Conservation (phyloP, 345 rosid genomes). For the Heritiera littoralis region DNA sequence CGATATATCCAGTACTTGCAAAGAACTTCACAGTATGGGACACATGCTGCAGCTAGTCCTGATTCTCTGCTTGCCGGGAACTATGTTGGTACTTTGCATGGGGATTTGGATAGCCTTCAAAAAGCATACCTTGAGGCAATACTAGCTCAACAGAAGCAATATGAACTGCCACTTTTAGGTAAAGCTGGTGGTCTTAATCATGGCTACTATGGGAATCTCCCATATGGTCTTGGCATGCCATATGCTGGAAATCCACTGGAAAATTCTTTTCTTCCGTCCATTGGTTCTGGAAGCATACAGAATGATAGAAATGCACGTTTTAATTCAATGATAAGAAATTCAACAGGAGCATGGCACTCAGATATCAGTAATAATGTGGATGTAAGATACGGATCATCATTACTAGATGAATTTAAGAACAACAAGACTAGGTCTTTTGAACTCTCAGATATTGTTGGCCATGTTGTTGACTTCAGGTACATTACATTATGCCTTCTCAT, state of each 20-base stretch:
- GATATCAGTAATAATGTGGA: conserved; percentile 55
- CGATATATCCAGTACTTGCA: conserved; percentile 53
- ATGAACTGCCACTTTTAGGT: conserved; percentile 42
- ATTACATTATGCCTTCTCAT: conserved; percentile 10
- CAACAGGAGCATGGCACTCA: conserved; percentile 61
- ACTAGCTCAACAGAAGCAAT: conserved; percentile 69
- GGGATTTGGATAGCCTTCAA: conserved; percentile 48
- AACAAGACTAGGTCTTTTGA: conserved; percentile 74
- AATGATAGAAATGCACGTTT: conserved; percentile 53
- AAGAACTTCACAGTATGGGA: conserved; percentile 42
- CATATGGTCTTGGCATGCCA: conserved; percentile 52
- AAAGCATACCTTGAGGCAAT: conserved; percentile 65
- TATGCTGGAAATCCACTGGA: conserved; percentile 46
- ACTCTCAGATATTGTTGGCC: conserved; percentile 67
- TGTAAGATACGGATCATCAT: conserved; percentile 51
- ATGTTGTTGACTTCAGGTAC: conserved; percentile 92
- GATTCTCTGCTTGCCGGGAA: conserved; percentile 49
- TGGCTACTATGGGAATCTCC: conserved; percentile 49
- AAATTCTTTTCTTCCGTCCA: conserved; percentile 53
- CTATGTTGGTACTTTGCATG: conserved; percentile 40
- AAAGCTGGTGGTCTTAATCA: conserved; percentile 53
- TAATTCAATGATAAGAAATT: conserved; percentile 57
- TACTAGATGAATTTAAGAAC: conserved; percentile 84
- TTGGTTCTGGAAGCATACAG: conserved; percentile 57
- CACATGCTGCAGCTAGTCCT: conserved; percentile 32